Percentiles rank a stretch among this genome's conserved stretches.
Conservation (phyloP, 2,329 filamentous ascomycete species). For the Trichoderma lentiforme region DNA sequence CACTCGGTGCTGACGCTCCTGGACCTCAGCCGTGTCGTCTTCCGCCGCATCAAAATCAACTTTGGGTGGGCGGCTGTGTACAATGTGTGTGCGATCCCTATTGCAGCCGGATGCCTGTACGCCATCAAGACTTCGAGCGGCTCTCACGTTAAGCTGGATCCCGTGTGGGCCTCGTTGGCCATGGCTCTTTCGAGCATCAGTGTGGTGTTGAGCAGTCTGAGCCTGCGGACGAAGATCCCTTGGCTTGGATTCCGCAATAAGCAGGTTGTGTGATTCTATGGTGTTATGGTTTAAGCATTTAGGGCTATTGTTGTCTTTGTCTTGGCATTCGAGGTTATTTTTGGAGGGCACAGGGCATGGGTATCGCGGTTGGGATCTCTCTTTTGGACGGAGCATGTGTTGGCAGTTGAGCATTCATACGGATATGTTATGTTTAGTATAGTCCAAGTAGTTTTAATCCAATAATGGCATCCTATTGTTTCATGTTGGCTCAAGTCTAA, state of each 20-base stretch:
- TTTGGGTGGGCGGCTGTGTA: slow-evolving; percentile 84
- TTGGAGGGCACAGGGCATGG: not conserved
- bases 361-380: not conserved
- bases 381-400: not conserved
- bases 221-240: slow-evolving; percentile 54
- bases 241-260: slow-evolving; percentile 41
- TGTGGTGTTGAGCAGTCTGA: slow-evolving; percentile 78
- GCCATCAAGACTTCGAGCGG: slow-evolving; percentile 45
- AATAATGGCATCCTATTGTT: not conserved
- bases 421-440: not conserved
- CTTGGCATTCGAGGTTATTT: not conserved
- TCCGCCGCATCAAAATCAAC: slow-evolving; percentile 77
- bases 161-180: slow-evolving; percentile 83
- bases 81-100: slow-evolving; percentile 72
- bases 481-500: not conserved
- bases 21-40: slow-evolving; percentile 66
- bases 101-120: slow-evolving; percentile 78
- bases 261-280: slow-evolving; percentile 1
- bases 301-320: not conserved
- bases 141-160: slow-evolving; percentile 63
- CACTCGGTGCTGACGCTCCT: slow-evolving; percentile 69
- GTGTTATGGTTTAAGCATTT: not conserved
- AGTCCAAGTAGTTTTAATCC: not conserved
- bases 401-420: not conserved
- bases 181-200: slow-evolving; percentile 93